phyloP scores from a whole-genome alignment of 441 rosid species.

The Gossypium laxum region DNA sequence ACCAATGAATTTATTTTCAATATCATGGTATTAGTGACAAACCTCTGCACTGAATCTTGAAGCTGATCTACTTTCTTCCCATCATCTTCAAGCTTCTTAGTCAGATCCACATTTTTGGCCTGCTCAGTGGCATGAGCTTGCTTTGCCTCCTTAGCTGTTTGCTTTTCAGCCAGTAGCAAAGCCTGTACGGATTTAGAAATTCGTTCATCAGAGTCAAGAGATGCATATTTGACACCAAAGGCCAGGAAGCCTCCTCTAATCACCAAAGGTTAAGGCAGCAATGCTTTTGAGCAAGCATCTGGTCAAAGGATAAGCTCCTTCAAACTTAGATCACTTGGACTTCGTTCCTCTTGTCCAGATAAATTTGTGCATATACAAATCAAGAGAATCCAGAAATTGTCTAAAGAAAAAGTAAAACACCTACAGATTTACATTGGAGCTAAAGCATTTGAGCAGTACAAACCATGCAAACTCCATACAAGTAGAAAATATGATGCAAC shows the following conservation, averaged over 20 bases:
- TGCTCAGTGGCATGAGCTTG: constrained; percentile 28
- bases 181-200: constrained; percentile 26
- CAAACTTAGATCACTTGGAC: background rate
- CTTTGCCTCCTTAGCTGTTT: constrained; percentile 38
- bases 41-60: constrained; percentile 67
- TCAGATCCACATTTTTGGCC: constrained; percentile 35
- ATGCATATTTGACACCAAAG: background rate
- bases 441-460: background rate
- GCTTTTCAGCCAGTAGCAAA: constrained; percentile 36
- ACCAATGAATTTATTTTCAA: background rate
- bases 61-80: constrained; percentile 47
- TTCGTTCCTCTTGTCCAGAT: background rate
- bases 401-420: background rate
- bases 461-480: background rate
- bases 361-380: background rate
- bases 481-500: background rate
- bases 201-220: background rate
- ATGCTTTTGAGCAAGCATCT: background rate
- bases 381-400: background rate
- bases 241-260: background rate
- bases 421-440: background rate
- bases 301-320: background rate
- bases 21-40: constrained; percentile 16
- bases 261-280: background rate
- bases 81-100: constrained; percentile 44